phyloP scores from a whole-genome alignment of 23 red algal genomes.

The Rhodosorus marinus region DNA sequence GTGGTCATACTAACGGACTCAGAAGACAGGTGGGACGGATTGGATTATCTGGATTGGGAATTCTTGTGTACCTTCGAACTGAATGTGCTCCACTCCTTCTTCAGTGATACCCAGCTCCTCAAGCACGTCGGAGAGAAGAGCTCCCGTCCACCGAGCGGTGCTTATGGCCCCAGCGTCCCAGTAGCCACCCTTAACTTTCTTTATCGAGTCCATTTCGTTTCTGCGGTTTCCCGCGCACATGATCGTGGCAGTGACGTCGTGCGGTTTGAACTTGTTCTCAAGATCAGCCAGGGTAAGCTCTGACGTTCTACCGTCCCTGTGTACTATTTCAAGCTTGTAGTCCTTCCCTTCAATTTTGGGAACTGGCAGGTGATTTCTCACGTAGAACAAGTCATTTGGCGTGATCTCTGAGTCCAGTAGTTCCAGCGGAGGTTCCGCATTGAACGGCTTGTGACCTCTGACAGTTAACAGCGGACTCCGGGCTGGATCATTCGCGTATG shows the following conservation, averaged over 20 bases:
- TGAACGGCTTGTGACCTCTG: conserved; percentile 31
- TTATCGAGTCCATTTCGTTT: conserved; percentile 44
- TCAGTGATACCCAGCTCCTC: background rate
- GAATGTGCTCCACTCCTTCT: background rate
- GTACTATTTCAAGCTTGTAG: conserved; percentile 11
- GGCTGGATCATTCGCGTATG: conserved; percentile 38
- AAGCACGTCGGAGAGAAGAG: conserved; percentile 44
- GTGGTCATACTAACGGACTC: no score
- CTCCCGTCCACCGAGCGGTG: conserved; percentile 73
- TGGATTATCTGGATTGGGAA: no score
- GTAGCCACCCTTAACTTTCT: conserved; percentile 37
- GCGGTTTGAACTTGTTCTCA: conserved; percentile 8
- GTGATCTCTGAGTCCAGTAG: conserved; percentile 22
- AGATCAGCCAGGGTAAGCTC: conserved; percentile 27
- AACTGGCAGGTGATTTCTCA: conserved; percentile 79
- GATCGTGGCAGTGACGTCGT: conserved; percentile 8
- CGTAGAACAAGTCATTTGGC: conserved; percentile 69
- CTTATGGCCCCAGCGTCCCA: conserved; percentile 66
- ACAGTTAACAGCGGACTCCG: conserved; percentile 28
- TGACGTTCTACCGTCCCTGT: conserved; percentile 4
- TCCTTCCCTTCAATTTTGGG: conserved; percentile 16
- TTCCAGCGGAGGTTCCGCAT: conserved; percentile 39
- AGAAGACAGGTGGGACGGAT: no score
- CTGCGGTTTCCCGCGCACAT: conserved; percentile 88
- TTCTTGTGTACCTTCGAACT: conserved; percentile 50